These are phyloP conservation scores for Camelina hispida DNA, from an alignment of 345 rosid species.

Conservation along the genomic window DNA sequence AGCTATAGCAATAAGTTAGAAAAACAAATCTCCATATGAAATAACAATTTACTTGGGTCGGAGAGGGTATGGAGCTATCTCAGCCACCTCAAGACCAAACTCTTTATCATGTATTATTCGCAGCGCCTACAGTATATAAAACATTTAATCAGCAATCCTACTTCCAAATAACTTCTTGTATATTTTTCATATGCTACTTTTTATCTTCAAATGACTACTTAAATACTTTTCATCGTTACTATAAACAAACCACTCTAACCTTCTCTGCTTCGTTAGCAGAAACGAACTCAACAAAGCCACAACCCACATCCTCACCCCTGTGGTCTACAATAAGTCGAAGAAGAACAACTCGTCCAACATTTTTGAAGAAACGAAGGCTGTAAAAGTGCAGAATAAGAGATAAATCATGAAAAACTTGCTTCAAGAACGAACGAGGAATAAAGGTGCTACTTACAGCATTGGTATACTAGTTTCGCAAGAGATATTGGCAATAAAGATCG, in stretches of 20 bases:
- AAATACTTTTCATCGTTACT: neutral
- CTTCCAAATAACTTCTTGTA: neutral
- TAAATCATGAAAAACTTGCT: neutral
- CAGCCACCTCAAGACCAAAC: neutral
- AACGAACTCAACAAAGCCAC: too few relatives aligned
- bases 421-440: neutral
- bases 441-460: neutral
- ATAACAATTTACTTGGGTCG: neutral
- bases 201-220: too few relatives aligned
- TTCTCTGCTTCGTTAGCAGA: neutral
- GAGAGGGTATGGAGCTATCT: slow-evolving; percentile 5
- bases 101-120: too few relatives aligned
- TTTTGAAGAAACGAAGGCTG: neutral
- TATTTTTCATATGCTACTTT: neutral
- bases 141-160: neutral
- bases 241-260: neutral
- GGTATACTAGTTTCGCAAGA: neutral
- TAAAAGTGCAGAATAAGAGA: neutral
- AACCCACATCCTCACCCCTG: too few relatives aligned
- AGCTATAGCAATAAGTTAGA: neutral
- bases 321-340: too few relatives aligned
- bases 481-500: neutral
- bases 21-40: neutral
- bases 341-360: too few relatives aligned
- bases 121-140: neutral